A percentile compares a stretch with the other conserved stretches of the same genome.
Evolutionary conservation across 1,284 basidiomycete species (phyloP).

Genomic region (Leccinum griseonigrum): DNA sequence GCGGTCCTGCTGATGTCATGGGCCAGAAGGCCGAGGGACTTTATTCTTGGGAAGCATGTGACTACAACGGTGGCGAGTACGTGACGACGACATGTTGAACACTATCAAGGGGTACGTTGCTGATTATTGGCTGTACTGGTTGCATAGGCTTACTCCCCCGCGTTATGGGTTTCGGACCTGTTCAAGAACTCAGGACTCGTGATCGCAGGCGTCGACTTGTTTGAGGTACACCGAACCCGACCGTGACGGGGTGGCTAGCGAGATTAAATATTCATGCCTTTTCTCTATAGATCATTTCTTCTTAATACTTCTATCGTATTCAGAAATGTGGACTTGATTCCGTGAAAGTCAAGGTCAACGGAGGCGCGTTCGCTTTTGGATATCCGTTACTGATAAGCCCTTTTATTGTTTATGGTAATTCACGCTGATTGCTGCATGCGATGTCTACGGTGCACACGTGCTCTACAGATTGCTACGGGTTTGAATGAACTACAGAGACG

Average conservation of each 20-base stretch:
- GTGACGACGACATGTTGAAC: constrained; percentile 10
- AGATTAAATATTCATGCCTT: neutral
- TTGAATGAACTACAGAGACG: constrained; percentile 79
- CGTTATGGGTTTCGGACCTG: constrained; percentile 84
- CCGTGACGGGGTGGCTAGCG: neutral
- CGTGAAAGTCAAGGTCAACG: constrained; percentile 84
- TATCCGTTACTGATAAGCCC: constrained; percentile 81
- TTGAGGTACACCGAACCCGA: constrained; percentile 54
- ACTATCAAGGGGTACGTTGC: neutral
- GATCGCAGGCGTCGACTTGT: constrained; percentile 76
- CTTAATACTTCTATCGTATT: constrained; percentile 82
- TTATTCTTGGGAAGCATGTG: constrained; percentile 76
- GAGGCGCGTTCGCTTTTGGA: constrained; percentile 87
- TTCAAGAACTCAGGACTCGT: constrained; percentile 64
- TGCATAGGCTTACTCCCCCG: constrained; percentile 65
- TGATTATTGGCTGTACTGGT: neutral
- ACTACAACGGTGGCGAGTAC: constrained; percentile 70
- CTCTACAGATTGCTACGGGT: constrained; percentile 85
- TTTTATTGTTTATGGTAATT: constrained; percentile 1
- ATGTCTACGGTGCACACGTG: constrained; percentile 76
- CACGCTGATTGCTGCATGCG: constrained; percentile 27
- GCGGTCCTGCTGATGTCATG: constrained; percentile 85
- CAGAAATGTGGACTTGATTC: constrained; percentile 67
- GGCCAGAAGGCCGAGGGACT: constrained; percentile 78
- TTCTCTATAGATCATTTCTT: constrained; percentile 72